Conservation (phyloP, 2,329 filamentous ascomycete genomes). For the Hymenoscyphus repandus region DNA sequence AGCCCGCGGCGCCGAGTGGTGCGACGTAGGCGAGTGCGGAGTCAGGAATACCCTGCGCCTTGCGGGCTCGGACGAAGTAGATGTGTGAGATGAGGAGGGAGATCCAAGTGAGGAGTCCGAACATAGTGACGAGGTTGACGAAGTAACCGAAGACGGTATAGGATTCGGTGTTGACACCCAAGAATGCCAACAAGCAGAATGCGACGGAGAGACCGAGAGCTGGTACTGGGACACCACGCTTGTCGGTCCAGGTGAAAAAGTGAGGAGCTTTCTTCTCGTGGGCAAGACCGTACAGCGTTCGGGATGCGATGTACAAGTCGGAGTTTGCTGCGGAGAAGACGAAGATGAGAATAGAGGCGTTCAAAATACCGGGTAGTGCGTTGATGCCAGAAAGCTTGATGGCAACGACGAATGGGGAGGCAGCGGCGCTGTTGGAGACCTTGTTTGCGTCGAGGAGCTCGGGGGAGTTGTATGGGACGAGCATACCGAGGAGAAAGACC, state of each 20-base stretch:
- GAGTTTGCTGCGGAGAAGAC: slow-evolving; percentile 59
- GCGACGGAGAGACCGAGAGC: slow-evolving; percentile 39
- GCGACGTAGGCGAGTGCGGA: slow-evolving; percentile 57
- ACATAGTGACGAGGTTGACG: slow-evolving; percentile 52
- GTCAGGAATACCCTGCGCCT: slow-evolving; percentile 53
- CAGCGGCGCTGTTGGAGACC: slow-evolving; percentile 40
- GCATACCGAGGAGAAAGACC: slow-evolving; percentile 54
- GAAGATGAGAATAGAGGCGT: slow-evolving; percentile 61
- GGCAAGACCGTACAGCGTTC: slow-evolving; percentile 65
- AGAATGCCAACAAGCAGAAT: slow-evolving; percentile 62
- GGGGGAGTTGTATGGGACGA: slow-evolving; percentile 60
- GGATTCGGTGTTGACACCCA: slow-evolving; percentile 55
- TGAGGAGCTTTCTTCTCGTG: slow-evolving; percentile 60
- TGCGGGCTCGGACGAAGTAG: slow-evolving; percentile 57
- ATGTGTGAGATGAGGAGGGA: slow-evolving; percentile 64
- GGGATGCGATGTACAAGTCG: slow-evolving; percentile 59
- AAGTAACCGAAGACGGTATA: slow-evolving; percentile 66
- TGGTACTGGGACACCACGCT: slow-evolving; percentile 46
- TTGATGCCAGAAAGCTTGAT: slow-evolving; percentile 62
- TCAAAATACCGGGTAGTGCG: slow-evolving; percentile 61
- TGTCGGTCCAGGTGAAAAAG: slow-evolving; percentile 51
- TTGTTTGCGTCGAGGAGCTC: slow-evolving; percentile 47
- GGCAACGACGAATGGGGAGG: slow-evolving; percentile 48
- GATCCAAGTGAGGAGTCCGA: slow-evolving; percentile 30
- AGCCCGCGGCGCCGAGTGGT: slow-evolving; percentile 67